Evolutionary conservation across 1,284 basidiomycete genomes (phyloP).

Genomic region (Irpex rosettiformis): DNA sequence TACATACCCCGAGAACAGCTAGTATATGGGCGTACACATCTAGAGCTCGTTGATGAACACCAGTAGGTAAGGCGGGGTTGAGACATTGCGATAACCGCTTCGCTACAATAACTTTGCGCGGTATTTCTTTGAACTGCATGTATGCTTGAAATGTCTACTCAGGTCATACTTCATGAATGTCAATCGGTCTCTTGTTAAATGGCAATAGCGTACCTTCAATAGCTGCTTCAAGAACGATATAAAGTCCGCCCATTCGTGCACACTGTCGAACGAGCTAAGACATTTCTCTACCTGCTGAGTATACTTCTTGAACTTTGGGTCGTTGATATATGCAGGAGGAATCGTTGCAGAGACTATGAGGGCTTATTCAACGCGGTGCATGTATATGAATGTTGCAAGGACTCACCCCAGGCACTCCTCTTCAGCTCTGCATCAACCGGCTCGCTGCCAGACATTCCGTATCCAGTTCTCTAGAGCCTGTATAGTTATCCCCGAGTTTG

Average conservation of each 20-base stretch:
- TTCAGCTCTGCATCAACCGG: slow-evolving; percentile 4
- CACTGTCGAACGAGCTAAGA: slow-evolving; percentile 90
- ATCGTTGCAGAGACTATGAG: neutral
- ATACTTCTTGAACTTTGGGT: slow-evolving; percentile 98
- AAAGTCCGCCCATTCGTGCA: slow-evolving; percentile 99
- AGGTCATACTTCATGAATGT: neutral
- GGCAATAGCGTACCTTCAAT: slow-evolving; percentile 68
- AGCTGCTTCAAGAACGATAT: slow-evolving; percentile 96
- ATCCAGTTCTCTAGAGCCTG: neutral
- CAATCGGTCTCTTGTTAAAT: neutral
- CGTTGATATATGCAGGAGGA: slow-evolving; percentile 55
- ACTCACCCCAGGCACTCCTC: slow-evolving; percentile 8
- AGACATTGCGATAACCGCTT: slow-evolving; percentile 96
- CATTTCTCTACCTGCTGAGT: slow-evolving; percentile 88
- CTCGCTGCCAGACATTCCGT: slow-evolving; percentile 8
- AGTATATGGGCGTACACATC: slow-evolving; percentile 96
- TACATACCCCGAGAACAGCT: slow-evolving; percentile 80
- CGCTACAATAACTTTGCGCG: slow-evolving; percentile 90
- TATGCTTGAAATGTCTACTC: slow-evolving; percentile 90
- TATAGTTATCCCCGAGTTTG: neutral
- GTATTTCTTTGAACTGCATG: slow-evolving; percentile 93
- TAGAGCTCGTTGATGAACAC: slow-evolving; percentile 94
- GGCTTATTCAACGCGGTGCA: neutral
- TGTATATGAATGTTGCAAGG: neutral
- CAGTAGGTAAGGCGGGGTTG: slow-evolving; percentile 94